Evolutionary conservation across 2,329 filamentous ascomycete genomes (phyloP).

Genomic region (Talaromyces funiculosus): DNA sequence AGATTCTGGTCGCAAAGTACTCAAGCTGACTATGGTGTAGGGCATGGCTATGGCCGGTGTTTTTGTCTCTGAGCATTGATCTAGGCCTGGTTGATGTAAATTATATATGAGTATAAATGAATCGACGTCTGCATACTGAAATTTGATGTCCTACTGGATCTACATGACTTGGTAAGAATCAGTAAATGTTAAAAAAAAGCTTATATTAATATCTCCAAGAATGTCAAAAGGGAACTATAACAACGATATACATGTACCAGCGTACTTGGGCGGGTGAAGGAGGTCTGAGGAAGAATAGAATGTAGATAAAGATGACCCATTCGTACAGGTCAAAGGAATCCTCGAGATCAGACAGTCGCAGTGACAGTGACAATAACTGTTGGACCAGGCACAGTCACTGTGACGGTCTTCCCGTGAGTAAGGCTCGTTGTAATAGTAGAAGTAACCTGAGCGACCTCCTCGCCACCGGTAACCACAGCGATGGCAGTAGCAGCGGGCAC

Average conservation of each 20-base stretch:
- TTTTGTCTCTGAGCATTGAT: slow-evolving; percentile 76
- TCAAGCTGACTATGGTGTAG: slow-evolving; percentile 18
- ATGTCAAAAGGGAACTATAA: neutral
- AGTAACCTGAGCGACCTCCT: neutral
- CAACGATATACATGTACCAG: too few species aligned
- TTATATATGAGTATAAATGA: neutral
- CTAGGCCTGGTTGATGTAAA: neutral
- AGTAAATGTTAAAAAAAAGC: neutral
- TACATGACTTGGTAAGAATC: neutral
- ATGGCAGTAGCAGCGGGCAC: neutral
- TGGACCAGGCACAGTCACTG: neutral
- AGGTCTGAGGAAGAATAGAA: neutral
- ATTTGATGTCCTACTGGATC: neutral
- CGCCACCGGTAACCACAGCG: neutral
- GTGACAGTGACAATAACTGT: neutral
- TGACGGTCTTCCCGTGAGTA: neutral
- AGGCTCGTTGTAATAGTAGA: neutral
- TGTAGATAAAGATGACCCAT: neutral
- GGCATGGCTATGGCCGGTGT: slow-evolving; percentile 77
- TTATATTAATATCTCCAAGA: neutral
- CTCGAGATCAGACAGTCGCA: neutral
- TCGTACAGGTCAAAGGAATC: neutral
- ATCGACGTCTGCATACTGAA: neutral
- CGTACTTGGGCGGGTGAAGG: neutral
- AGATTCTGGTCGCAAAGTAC: neutral